Conservation (phyloP, 176 grass and related monocot genomes). For the Lolium multiflorum region DNA sequence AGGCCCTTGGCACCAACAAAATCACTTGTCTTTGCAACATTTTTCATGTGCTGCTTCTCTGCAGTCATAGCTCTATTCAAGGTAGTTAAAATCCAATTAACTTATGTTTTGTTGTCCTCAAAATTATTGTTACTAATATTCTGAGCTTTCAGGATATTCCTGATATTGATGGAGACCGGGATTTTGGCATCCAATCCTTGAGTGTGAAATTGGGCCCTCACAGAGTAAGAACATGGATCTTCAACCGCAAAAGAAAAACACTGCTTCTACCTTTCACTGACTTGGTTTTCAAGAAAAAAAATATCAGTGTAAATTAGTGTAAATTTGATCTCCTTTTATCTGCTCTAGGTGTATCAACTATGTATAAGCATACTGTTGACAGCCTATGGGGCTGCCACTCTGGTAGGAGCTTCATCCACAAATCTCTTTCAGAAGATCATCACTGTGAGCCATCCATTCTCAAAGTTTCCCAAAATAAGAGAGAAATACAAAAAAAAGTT, state of each 20-base stretch:
- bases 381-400: slow-evolving; percentile 75
- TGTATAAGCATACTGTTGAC: slow-evolving; percentile 71
- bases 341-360: slow-evolving; percentile 75
- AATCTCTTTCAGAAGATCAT: slow-evolving; percentile 45
- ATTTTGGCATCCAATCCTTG: slow-evolving; percentile 83
- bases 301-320: not conserved
- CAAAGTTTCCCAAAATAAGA: not conserved
- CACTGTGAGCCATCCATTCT: slow-evolving; percentile 51
- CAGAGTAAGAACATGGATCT: slow-evolving; percentile 51
- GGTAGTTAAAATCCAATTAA: slow-evolving; percentile 56
- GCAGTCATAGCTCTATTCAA: slow-evolving; percentile 91
- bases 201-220: slow-evolving; percentile 68
- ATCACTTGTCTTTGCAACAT: slow-evolving; percentile 71
- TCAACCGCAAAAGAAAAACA: not conserved
- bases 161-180: slow-evolving; percentile 76
- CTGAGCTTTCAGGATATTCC: slow-evolving; percentile 73
- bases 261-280: not conserved
- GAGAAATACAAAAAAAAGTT: not conserved
- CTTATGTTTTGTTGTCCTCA: not conserved
- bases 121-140: not conserved
- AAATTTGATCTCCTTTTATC: not conserved
- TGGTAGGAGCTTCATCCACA: slow-evolving; percentile 67
- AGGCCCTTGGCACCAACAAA: slow-evolving; percentile 65
- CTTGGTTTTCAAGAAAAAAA: not conserved
- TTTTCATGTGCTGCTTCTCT: slow-evolving; percentile 92